phyloP scores from a whole-genome alignment of 1,284 basidiomycete genomes.

The Quambalaria eucalypti region DNA sequence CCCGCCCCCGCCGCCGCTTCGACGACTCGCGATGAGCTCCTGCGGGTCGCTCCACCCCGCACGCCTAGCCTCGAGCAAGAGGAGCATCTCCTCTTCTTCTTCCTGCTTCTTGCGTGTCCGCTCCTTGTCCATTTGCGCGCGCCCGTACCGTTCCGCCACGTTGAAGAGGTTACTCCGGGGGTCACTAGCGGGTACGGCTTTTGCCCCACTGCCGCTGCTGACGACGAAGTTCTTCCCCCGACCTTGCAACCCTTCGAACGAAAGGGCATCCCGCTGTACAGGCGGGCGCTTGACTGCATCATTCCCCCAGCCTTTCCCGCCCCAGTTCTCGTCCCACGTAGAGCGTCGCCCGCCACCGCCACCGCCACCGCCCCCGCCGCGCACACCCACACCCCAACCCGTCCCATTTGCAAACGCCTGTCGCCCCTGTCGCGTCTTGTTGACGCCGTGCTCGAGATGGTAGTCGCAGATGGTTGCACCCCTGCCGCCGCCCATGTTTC shows the following conservation, averaged over 20 bases:
- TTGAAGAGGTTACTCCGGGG: conserved; percentile 18
- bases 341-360: background rate
- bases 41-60: background rate
- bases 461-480: conserved; percentile 62
- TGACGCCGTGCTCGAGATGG: conserved; percentile 72
- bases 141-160: conserved; percentile 13
- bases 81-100: background rate
- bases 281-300: background rate
- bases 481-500: conserved; percentile 11
- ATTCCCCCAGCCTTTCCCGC: background rate
- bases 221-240: background rate
- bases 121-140: conserved; percentile 15
- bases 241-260: background rate
- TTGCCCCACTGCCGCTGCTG: background rate
- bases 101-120: conserved; percentile 7
- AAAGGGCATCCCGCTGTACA: background rate
- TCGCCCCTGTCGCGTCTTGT: conserved; percentile 60
- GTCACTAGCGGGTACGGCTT: conserved; percentile 1
- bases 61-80: background rate
- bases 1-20: background rate
- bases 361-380: background rate
- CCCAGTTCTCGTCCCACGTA: background rate
- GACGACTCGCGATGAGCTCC: background rate
- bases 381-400: background rate
- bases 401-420: conserved; percentile 59